These are phyloP conservation scores for Cicer cuneatum DNA, from an alignment of 306 rosid species.

Conservation along the genomic window DNA sequence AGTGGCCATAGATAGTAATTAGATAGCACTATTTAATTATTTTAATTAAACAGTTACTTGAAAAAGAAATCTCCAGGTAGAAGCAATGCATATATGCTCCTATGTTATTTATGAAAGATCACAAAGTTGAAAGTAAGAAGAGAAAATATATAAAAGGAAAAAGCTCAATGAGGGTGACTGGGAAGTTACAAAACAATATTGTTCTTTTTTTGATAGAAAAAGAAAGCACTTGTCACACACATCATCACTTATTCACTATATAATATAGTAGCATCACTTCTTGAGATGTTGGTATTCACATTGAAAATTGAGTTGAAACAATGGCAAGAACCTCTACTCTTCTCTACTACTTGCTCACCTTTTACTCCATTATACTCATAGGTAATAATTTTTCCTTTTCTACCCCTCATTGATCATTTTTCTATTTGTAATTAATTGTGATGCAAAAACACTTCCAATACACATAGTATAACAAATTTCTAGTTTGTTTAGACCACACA, in stretches of 20 bases:
- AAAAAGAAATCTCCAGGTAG: conserved; percentile 59
- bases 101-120: conserved; percentile 49
- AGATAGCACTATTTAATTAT: conserved; percentile 32
- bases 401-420: conserved; percentile 35
- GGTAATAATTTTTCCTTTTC: conserved; percentile 48
- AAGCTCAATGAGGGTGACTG: conserved; percentile 48
- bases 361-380: conserved; percentile 49
- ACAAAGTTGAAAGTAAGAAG: conserved; percentile 53
- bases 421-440: background rate
- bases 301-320: conserved; percentile 35
- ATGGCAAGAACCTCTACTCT: conserved; percentile 56
- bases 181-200: conserved; percentile 33
- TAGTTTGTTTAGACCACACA: background rate
- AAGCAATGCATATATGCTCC: conserved; percentile 88
- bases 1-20: conserved; percentile 22
- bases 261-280: conserved; percentile 34
- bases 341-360: conserved; percentile 47
- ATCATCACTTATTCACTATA: conserved; percentile 38
- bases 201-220: conserved; percentile 32
- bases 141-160: conserved; percentile 44
- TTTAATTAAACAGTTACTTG: conserved; percentile 32
- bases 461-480: background rate
- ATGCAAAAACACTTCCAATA: background rate
- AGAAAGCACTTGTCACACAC: conserved; percentile 47
- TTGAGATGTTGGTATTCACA: conserved; percentile 6